Percentiles rank a stretch among this genome's conserved stretches.
phyloP scores from a whole-genome alignment of 2,329 filamentous ascomycete genomes.

The Onygenales sp. region DNA sequence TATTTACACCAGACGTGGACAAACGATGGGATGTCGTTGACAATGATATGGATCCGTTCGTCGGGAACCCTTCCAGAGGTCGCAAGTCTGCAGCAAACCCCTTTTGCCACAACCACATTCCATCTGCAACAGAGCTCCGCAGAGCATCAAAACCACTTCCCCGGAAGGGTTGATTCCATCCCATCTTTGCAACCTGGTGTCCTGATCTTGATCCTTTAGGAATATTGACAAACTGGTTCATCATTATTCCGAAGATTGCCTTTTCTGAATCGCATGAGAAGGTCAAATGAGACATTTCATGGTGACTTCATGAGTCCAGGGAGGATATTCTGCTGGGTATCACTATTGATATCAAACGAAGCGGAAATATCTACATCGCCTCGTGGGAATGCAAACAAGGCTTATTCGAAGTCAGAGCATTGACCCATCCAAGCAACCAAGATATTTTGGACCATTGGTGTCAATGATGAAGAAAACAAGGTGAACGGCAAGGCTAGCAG shows the following conservation, averaged over 20 bases:
- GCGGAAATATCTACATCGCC: neutral
- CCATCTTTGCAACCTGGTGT: neutral
- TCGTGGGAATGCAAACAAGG: neutral
- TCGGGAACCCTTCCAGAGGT: too few relatives aligned
- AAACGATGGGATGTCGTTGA: too few relatives aligned
- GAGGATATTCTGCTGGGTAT: neutral
- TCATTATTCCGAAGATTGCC: neutral
- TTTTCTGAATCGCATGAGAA: neutral
- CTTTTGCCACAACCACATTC: too few relatives aligned
- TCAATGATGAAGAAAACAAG: too few relatives aligned
- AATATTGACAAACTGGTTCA: neutral
- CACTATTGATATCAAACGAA: neutral
- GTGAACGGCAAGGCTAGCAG: too few relatives aligned
- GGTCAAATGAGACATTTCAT: neutral
- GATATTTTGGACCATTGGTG: too few relatives aligned
- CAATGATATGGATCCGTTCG: too few relatives aligned
- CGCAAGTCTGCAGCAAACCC: too few relatives aligned
- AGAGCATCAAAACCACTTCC: neutral
- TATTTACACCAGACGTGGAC: too few relatives aligned
- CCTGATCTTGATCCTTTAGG: neutral
- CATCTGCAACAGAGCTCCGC: neutral
- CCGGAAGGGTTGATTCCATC: neutral
- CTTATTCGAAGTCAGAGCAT: too few relatives aligned
- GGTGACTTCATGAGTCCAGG: neutral
- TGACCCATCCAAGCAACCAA: too few relatives aligned